Conservation (phyloP, 805 yeast species). For the Ogataea trehalophila region DNA sequence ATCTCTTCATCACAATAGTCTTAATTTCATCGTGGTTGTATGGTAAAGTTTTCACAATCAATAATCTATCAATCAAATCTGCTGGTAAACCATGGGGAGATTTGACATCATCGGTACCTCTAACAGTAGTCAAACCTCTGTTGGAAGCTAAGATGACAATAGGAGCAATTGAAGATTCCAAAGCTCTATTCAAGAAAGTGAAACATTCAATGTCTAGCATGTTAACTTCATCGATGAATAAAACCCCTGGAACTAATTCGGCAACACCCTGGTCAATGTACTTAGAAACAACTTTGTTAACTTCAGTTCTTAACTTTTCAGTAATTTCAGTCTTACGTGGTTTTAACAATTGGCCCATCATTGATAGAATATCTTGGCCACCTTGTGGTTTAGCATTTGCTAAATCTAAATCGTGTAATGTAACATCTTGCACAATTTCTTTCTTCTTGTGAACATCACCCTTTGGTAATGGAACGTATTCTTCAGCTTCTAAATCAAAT, state of each 20-base stretch:
- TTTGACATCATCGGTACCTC: conserved; percentile 82
- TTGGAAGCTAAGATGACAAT: conserved; percentile 98
- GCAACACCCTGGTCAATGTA: conserved; percentile 99
- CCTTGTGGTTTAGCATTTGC: conserved; percentile 98
- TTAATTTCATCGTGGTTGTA: conserved; percentile 81
- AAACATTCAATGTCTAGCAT: conserved; percentile 98
- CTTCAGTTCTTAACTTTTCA: conserved; percentile 92
- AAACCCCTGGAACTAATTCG: conserved; percentile 94
- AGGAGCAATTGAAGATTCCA: conserved; percentile 95
- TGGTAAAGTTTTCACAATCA: conserved; percentile 80
- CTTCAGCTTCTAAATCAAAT: conserved; percentile 97
- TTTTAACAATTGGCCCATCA: conserved; percentile 95
- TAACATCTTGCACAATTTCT: conserved; percentile 96
- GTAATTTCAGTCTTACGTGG: conserved; percentile 97
- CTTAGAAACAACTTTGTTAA: conserved; percentile 93
- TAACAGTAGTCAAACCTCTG: conserved; percentile 87
- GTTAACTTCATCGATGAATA: conserved; percentile 96
- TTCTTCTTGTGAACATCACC: conserved; percentile 96
- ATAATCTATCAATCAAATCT: conserved; percentile 89
- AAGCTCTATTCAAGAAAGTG: conserved; percentile 90
- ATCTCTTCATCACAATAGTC: conserved; percentile 81
- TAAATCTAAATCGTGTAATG: conserved; percentile 95
- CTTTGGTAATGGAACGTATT: conserved; percentile 96
- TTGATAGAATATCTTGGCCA: conserved; percentile 91
- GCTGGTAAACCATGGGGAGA: conserved; percentile 98